Base-by-base conservation (phyloP, 768 basidiomycete species). In the Phallus indusiatus region DNA sequence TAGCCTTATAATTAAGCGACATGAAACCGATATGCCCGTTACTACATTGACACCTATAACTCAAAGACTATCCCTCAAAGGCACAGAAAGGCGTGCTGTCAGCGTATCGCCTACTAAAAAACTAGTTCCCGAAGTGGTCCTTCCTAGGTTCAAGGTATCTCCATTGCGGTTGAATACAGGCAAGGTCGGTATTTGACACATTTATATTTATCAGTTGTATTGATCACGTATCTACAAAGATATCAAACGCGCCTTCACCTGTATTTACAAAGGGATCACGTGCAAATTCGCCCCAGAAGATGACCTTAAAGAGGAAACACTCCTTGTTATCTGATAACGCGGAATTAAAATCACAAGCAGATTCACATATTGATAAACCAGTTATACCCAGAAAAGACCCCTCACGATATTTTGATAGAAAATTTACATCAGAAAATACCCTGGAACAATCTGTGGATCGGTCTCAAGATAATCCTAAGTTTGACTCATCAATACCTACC, bases 21-120 rank as follows among this genome's bases (percentile, higher is more conserved):
- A 42, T 17, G 10, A 14, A 37, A 18, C 5, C 42, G 21, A 12
- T 17, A 18, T 14, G 12, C 14, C 21, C 11, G 12, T 14, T 33
- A 33, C 50, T 14, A 3, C 50, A 47, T 34, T 46, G 42, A 18
- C 55, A 12, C 33, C 42, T 9, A 17, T 42, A 12, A 42, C 53
- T 54, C 21, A 35, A 34, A 17, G 34, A 34, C 18, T 24, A 24
- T 20, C 18, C 18, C 21, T 28, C 21, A 20, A 54, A 5, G 18
- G 22, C 28, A 36, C 8, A 5, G n/a, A 33, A 14, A 24, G 18
- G 5, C 24, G 24, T 20, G 24, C 21, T 20, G 36, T 20, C 24
- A 24, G 53, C 21, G 36, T 56, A 16, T 46, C 55, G 10, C 55
- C 55, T 9, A 56, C 55, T n/a, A 56, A 56, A 47, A 37, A 22